Evolutionary conservation across 163 green algal genomes (phyloP), one percentile per base, ranked within the genome.

Genomic region (Coccomyxa subellipsoidea): DNA sequence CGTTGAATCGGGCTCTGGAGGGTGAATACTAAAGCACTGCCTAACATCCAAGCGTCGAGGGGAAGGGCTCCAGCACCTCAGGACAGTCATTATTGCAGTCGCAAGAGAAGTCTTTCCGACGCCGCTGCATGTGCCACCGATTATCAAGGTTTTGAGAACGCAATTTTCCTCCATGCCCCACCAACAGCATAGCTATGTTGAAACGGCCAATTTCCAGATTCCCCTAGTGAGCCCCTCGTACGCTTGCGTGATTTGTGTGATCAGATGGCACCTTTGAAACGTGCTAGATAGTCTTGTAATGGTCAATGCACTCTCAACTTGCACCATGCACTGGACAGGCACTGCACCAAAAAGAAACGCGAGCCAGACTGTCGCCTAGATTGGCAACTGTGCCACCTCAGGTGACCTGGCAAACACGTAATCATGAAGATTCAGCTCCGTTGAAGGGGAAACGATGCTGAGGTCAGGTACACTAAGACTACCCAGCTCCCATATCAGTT

Each of bases 21-120:
- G 9, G 25, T 29, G 0, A 32, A 34, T 40, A 23, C 36, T 80
- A 10, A 36, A 70, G 40, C 25, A 34, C 32, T 1, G 35, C 72
- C 1, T n/a, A 47, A 79, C 32, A 79, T 53, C 35, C n/a, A 36
- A 39, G 5, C 18, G 15, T 76, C n/a, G 72, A 34, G 37, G 72
- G 25, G 27, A 78, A 53, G 27, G 37, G 31, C 36, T 32, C 12
- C 35, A 85, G 25, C 66, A 93, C 91, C 90, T 90, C 7, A 95
- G 81, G 5, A 91, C 92, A 1, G 80, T 79, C 88, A 95, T 94
- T 1, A 98, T 27, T 6, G 92, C 93, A 7, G 91, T 76, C 12
- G 90, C 82, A 25, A 98, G 34, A 10, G 85, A 90, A 7, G 92
- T 97, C 82, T 97, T 96, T 27, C 94, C 94, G 15, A 96, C 94